Percentiles rank a stretch among this genome's conserved stretches.
phyloP scores from a whole-genome alignment of 192 early-diverging fungal species.

The Backusella sp. region DNA sequence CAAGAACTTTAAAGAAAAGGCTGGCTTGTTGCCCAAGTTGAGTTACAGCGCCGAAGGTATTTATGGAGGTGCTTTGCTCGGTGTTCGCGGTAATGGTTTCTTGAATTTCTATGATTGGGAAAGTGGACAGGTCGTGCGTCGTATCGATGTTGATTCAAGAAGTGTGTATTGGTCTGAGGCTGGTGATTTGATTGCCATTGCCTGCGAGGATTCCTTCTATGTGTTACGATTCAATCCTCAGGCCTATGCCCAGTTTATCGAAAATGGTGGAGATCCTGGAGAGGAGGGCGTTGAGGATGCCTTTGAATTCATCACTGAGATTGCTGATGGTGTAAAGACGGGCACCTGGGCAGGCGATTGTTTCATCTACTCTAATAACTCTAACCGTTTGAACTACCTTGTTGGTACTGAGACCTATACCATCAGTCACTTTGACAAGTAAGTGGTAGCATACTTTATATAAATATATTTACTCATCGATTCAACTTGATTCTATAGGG shows the following conservation, averaged over 20 bases:
- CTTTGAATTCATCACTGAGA: constrained; percentile 92
- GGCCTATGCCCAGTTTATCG: constrained; percentile 73
- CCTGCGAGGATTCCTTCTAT: constrained; percentile 92
- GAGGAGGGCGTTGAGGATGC: constrained; percentile 98
- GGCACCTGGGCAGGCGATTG: constrained; percentile 99
- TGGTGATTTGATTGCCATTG: constrained; percentile 89
- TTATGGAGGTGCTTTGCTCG: constrained; percentile 90
- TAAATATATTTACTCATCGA: not conserved
- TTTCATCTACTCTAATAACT: constrained; percentile 93
- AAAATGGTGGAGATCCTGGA: constrained; percentile 63
- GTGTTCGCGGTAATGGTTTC: constrained; percentile 79
- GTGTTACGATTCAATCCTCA: constrained; percentile 92
- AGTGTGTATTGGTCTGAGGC: constrained; percentile 95
- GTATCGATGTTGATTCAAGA: constrained; percentile 90
- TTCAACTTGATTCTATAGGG: constrained; percentile 38
- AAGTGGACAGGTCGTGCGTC: constrained; percentile 82
- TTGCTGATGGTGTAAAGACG: constrained; percentile 89
- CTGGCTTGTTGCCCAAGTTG: constrained; percentile 60
- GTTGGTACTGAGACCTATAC: constrained; percentile 94
- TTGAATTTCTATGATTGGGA: constrained; percentile 99
- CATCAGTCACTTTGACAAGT: constrained; percentile 94
- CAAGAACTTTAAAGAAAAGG: constrained; percentile 95
- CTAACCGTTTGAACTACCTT: constrained; percentile 93
- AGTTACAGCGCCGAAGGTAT: constrained; percentile 91
- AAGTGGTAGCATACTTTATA: constrained; percentile 26